Conservation (phyloP, 1,139 yeast species). For the Yamadazyma oceani region DNA sequence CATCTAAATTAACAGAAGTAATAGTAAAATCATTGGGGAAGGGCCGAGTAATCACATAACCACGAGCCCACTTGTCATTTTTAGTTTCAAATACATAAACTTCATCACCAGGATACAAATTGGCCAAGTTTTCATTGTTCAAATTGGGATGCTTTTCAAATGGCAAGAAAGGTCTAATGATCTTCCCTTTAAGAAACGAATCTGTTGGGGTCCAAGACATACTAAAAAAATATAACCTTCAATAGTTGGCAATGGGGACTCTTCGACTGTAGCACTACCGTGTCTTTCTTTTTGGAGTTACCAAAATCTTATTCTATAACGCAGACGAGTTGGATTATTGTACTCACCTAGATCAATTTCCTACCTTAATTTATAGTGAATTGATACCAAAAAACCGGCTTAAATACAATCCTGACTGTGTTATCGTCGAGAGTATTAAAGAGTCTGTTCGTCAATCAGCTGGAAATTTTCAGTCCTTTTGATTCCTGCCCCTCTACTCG, state of each 20-base stretch:
- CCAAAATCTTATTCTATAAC: too few species aligned
- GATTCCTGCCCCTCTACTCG: conserved; percentile 7
- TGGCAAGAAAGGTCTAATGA: conserved; percentile 63
- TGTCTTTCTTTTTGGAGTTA: too few species aligned
- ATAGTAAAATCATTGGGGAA: conserved; percentile 68
- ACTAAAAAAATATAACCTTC: background rate
- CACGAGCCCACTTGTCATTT: conserved; percentile 74
- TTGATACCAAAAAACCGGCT: too few species aligned
- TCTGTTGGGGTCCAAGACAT: conserved; percentile 42
- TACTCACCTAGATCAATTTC: too few species aligned
- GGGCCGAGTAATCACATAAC: conserved; percentile 64
- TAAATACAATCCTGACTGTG: too few species aligned
- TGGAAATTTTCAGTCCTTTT: background rate
- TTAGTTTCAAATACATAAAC: conserved; percentile 73
- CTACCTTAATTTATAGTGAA: too few species aligned
- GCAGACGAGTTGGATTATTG: too few species aligned
- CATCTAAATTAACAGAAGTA: conserved; percentile 59
- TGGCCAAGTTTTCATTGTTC: conserved; percentile 42
- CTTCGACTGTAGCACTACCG: too few species aligned
- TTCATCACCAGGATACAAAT: conserved; percentile 79
- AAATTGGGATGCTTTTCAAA: conserved; percentile 49
- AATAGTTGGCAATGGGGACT: too few species aligned
- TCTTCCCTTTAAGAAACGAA: conserved; percentile 46
- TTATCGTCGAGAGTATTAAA: too few species aligned
- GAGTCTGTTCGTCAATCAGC: too few species aligned